Base-by-base conservation (phyloP, 331 rosid species). In the Acacia concinna region DNA sequence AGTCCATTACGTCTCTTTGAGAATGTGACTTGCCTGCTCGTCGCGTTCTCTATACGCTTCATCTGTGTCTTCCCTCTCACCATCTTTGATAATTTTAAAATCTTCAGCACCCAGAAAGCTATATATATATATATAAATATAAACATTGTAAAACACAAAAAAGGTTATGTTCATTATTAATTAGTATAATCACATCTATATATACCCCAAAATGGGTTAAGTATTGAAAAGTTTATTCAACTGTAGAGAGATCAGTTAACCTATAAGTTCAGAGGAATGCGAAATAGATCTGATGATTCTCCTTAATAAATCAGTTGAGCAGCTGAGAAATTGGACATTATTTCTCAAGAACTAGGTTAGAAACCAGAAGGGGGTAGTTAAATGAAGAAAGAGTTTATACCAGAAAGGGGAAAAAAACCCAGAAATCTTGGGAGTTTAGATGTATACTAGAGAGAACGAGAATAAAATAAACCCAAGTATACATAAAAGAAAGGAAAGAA, bases 81-180 rank as follows among this genome's bases (percentile, higher is more conserved):
- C 41, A 94, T 94, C 76, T 75, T 71, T 75, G 47, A 14, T 28
- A 15, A 54, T 27, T 4, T 64, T 8, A 35, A 9, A 64, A 34
- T 31, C n/a, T 62, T 30, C 23, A 62, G 3, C 12, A 28, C 67
- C 37, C 67, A 30, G 38, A 28, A 28, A 14, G 38, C 46, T n/a
- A n/a, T n/a, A 43, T 43, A 43, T 49, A 15, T 47, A 17, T 47
- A 47, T 47, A 28, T 59, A 4, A 1, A 59, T 2, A 59, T 25
- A 28, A 57, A 25, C 20, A 59, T 27, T 27, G 35, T n/a, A 27
- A 59, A 27, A 52, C 18, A 51, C 2, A 3, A 8, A 25, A 27
- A 2, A 54, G 62, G 17, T 25, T 10, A 59, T 18, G 12, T 44
- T 44, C 2, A 44, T 38, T 38, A 38, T 27, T 59, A 59, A 20